Base-by-base conservation (phyloP, 768 basidiomycete species). In the Suillus clintonianus region DNA sequence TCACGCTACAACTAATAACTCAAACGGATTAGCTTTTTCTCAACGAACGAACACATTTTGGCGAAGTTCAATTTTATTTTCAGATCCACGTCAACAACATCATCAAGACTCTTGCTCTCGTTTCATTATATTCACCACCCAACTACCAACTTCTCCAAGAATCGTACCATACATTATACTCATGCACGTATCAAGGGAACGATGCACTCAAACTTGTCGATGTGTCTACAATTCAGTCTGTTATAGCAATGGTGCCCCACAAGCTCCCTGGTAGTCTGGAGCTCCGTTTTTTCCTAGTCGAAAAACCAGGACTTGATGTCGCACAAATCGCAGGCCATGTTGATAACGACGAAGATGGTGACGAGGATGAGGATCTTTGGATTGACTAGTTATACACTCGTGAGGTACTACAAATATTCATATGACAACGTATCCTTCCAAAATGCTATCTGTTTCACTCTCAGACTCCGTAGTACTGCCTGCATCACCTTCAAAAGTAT, bases 51-150 rank as follows among this genome's bases (percentile, higher is more conserved):
- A 60, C 53, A 14, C 41, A 36, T 17, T 66, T 70, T 48, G 71
- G 45, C 17, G 67, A 70, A 42, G 66, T 68, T 24, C 64, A 65
- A 36, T 73, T 58, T 56, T 73, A 51, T 62, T 69, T 73, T 43
- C 63, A 60, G 15, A 60, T 63, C 22, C 41, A 43, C 10, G 22
- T 47, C n/a, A 53, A 55, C 30, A 24, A 32, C n/a, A 10, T 11
- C 1, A 8, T 54, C 22, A 39, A 58, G 5, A 47, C 45, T n/a
- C 59, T 74, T 17, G 72, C 72, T 8, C 19, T 76, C 5, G 50
- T 74, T 7, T 72, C 71, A 0, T 17, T 71, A 0, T 76, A 65
- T 59, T 67, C 70, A 2, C 45, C 32, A 4, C 73, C 74, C 1
- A 63, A 75, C 32, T 22, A 36, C 0, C n/a, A 60, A 0, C 45